phyloP scores from a whole-genome alignment of 108 stramenopile genomes.

The Fragilariopsis cylindrus region DNA sequence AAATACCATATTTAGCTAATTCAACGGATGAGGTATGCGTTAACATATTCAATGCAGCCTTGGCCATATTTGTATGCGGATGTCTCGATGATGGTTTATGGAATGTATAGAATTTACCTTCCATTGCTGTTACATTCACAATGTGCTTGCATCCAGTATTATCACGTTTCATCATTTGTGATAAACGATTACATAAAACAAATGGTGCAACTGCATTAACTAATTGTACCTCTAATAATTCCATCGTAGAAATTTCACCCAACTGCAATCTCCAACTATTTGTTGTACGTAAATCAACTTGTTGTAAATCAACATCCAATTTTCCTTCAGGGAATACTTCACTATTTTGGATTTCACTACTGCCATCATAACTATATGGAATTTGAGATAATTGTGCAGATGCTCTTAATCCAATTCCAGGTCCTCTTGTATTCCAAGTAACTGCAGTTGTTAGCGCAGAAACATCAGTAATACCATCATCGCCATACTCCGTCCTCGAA shows the following conservation, averaged over 20 bases:
- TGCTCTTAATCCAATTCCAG: conserved; percentile 4
- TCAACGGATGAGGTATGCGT: conserved; percentile 59
- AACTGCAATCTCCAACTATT: conserved; percentile 72
- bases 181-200: conserved; percentile 59
- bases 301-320: conserved; percentile 64
- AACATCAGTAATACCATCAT: too few relatives aligned
- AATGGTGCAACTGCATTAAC: conserved; percentile 74
- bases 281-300: conserved; percentile 56
- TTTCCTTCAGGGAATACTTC: conserved; percentile 6
- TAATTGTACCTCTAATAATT: conserved; percentile 19
- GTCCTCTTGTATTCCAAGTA: background rate
- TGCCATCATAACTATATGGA: conserved; percentile 53
- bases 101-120: conserved; percentile 73
- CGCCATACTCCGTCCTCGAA: too few relatives aligned
- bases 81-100: conserved; percentile 58
- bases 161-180: conserved; percentile 43
- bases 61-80: conserved; percentile 79
- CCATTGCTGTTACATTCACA: conserved; percentile 75
- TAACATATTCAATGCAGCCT: conserved; percentile 78
- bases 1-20: conserved; percentile 51
- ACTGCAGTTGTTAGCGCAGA: conserved; percentile 12
- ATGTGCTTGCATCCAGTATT: conserved; percentile 50
- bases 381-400: conserved; percentile 61
- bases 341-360: conserved; percentile 22
- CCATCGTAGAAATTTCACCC: conserved; percentile 61